Evolutionary conservation across 257 asterid genomes (phyloP).

Genomic region (Solanum infundibuliforme): DNA sequence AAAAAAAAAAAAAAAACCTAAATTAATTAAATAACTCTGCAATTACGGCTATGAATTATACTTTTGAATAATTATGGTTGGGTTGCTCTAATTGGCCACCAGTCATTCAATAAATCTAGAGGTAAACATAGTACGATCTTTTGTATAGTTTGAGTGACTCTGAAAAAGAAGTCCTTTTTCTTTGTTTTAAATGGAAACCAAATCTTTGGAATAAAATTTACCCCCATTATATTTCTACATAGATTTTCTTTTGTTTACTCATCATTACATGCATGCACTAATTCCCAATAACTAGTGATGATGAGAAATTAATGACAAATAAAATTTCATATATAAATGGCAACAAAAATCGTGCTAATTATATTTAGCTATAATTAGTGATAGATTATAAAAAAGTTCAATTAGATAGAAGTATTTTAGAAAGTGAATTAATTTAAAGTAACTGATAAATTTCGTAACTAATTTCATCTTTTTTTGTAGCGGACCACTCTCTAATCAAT

Average conservation of each 20-base stretch:
- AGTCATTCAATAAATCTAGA: conserved; percentile 47
- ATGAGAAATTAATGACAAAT: no score
- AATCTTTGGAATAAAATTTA: conserved; percentile 20
- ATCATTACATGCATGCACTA: conserved; percentile 16
- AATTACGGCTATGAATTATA: conserved; percentile 27
- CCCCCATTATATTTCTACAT: conserved; percentile 8
- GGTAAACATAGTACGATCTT: conserved; percentile 49
- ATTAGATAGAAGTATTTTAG: no score
- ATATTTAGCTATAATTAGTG: no score
- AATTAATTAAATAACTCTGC: conserved; percentile 16
- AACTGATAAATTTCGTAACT: no score
- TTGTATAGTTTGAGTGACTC: conserved; percentile 38
- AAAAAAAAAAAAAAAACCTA: background rate
- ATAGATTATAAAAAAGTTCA: no score
- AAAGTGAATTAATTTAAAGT: no score
- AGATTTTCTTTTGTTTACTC: background rate
- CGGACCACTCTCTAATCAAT: no score
- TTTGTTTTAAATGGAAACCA: conserved; percentile 28
- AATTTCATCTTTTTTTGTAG: no score
- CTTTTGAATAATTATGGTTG: background rate
- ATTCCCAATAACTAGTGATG: no score
- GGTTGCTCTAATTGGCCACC: conserved; percentile 25
- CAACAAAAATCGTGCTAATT: no score
- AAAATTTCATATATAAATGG: no score
- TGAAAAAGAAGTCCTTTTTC: conserved; percentile 10